phyloP scores from a whole-genome alignment of 1,284 basidiomycete genomes.

The Cutaneotrichosporon mucoides region DNA sequence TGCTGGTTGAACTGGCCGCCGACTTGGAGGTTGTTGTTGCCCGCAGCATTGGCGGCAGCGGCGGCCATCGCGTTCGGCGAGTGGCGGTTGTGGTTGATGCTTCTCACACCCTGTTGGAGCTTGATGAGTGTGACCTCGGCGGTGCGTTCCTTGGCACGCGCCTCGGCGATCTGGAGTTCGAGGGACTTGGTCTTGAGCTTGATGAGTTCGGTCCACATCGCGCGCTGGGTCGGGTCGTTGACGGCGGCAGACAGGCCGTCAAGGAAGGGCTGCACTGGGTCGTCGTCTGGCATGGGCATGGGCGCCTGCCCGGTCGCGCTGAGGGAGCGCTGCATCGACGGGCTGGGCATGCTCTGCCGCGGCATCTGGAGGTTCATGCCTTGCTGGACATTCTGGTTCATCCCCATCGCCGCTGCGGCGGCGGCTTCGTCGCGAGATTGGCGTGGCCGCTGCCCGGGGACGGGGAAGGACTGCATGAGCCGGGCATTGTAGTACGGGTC shows the following conservation, averaged over 20 bases:
- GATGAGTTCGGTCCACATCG: constrained; percentile 43
- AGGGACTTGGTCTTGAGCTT: constrained; percentile 36
- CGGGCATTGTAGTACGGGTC: constrained; percentile 14
- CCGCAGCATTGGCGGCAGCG: neutral
- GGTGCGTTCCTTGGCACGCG: constrained; percentile 38
- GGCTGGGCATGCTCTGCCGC: too few species aligned
- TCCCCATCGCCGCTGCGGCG: neutral
- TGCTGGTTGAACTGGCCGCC: neutral
- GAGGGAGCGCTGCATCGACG: neutral
- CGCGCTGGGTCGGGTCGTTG: constrained; percentile 27
- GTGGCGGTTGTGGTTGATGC: constrained; percentile 3
- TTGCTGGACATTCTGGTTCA: too few species aligned
- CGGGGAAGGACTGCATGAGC: constrained; percentile 12
- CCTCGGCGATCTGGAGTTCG: constrained; percentile 46
- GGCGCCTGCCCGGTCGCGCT: neutral
- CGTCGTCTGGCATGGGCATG: constrained; percentile 4
- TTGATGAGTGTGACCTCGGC: constrained; percentile 41
- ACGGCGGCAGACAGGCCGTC: constrained; percentile 16
- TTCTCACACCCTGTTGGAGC: constrained; percentile 18
- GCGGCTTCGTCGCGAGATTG: constrained; percentile 7
- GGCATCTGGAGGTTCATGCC: too few species aligned
- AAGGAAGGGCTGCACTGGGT: constrained; percentile 18
- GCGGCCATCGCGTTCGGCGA: neutral
- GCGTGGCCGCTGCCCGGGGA: neutral
- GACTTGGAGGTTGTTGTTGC: neutral